Evolutionary conservation across 805 yeast genomes (phyloP).

Genomic region (Suhomyces vadensis): DNA sequence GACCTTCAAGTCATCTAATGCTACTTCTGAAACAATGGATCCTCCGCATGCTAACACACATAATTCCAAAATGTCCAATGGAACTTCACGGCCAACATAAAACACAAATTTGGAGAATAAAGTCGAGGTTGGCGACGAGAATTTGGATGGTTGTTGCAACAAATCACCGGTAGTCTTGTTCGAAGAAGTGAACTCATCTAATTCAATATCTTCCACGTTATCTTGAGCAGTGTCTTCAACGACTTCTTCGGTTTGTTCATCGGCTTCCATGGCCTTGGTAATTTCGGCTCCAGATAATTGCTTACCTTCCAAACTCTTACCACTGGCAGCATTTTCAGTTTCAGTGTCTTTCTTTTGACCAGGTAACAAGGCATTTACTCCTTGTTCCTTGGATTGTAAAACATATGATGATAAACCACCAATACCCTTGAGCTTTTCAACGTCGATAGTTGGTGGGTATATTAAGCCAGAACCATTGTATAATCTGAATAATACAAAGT

Average conservation of each 20-base stretch:
- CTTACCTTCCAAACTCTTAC: conserved; percentile 30
- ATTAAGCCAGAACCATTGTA: conserved; percentile 83
- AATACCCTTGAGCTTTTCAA: conserved; percentile 71
- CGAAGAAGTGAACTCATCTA: conserved; percentile 72
- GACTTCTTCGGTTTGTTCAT: conserved; percentile 37
- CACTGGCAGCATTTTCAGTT: conserved; percentile 19
- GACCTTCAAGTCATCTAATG: conserved; percentile 70
- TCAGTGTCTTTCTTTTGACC: conserved; percentile 19
- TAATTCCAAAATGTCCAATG: conserved; percentile 87
- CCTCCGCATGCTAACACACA: conserved; percentile 87
- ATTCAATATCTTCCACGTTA: conserved; percentile 25
- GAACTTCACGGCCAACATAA: conserved; percentile 92
- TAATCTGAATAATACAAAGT: conserved; percentile 81
- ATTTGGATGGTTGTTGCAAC: conserved; percentile 63
- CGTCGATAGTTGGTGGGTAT: conserved; percentile 87
- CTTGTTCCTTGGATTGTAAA: conserved; percentile 53
- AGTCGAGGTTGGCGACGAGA: conserved; percentile 57
- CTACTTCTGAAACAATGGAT: conserved; percentile 77
- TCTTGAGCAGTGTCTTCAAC: conserved; percentile 47
- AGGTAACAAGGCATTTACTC: conserved; percentile 41
- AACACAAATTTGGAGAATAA: conserved; percentile 77
- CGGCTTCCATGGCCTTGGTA: conserved; percentile 54
- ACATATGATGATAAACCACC: conserved; percentile 89
- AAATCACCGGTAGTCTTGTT: conserved; percentile 66
- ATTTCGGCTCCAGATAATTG: conserved; percentile 43